Evolutionary conservation across 768 basidiomycete genomes (phyloP).

Genomic region (Boletus eberwhitei): DNA sequence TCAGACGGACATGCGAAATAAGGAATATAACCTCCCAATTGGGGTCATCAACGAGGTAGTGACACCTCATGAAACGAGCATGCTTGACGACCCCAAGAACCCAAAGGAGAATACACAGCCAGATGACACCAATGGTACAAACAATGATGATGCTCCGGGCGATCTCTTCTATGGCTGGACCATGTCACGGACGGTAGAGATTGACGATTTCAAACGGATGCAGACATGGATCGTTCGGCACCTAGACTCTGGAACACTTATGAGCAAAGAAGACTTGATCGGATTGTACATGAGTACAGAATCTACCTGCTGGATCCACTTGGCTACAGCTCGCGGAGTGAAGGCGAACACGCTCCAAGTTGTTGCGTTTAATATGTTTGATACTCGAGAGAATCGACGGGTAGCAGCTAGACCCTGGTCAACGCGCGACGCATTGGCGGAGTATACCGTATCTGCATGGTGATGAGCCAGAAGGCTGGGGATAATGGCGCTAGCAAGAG

Average conservation of each 20-base stretch:
- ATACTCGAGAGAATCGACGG: constrained; percentile 8
- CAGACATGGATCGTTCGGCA: constrained; percentile 4
- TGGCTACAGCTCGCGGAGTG: constrained; percentile 10
- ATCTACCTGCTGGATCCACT: constrained; percentile 11
- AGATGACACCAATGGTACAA: constrained; percentile 2
- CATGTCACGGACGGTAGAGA: constrained; percentile 13
- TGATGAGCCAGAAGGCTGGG: constrained; percentile 5
- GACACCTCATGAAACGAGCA: constrained; percentile 17
- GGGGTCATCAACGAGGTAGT: constrained; percentile 5
- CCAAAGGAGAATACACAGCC: constrained; percentile 27
- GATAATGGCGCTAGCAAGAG: background rate
- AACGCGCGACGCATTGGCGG: constrained; percentile 6
- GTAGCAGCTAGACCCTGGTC: constrained; percentile 16
- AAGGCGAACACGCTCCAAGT: constrained; percentile 15
- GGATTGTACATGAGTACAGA: background rate
- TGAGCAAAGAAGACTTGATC: background rate
- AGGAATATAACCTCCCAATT: background rate
- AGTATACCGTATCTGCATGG: constrained; percentile 1
- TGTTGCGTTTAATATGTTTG: constrained; percentile 8
- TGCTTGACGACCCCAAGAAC: constrained; percentile 15
- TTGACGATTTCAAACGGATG: constrained; percentile 18
- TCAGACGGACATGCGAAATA: background rate
- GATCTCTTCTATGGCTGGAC: background rate
- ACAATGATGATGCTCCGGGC: constrained; percentile 5
- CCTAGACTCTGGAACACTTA: constrained; percentile 3